phyloP scores from a whole-genome alignment of 805 yeast genomes.

The Saccharomyces kudriavzevii region DNA sequence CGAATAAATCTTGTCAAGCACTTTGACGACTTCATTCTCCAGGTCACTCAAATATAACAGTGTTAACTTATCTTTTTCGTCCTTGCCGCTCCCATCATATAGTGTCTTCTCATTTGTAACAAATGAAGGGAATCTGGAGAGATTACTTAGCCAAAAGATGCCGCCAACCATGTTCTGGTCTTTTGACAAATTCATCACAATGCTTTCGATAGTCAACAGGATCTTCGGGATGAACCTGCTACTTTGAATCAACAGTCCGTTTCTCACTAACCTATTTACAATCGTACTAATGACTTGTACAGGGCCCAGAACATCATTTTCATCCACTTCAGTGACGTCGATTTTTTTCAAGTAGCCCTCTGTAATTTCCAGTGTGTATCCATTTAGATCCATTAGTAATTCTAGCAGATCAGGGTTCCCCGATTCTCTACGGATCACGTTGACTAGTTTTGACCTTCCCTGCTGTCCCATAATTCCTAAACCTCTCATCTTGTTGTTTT shows the following conservation, averaged over 20 bases:
- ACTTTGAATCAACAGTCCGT: constrained; percentile 88
- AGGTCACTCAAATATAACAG: background rate
- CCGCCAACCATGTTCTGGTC: constrained; percentile 85
- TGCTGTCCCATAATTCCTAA: background rate
- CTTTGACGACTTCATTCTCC: background rate
- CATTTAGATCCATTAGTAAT: background rate
- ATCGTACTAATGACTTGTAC: constrained; percentile 89
- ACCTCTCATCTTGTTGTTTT: background rate
- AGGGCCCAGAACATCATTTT: constrained; percentile 91
- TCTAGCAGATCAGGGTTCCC: constrained; percentile 5
- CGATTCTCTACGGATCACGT: background rate
- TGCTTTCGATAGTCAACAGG: constrained; percentile 74
- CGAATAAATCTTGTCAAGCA: background rate
- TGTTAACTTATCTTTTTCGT: background rate
- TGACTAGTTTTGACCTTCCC: background rate
- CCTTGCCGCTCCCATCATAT: background rate
- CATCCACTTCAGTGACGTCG: constrained; percentile 79
- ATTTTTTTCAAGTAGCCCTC: constrained; percentile 79
- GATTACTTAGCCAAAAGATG: constrained; percentile 95
- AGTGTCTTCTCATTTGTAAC: background rate
- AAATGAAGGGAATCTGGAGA: constrained; percentile 58
- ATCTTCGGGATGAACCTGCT: constrained; percentile 88
- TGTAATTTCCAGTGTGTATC: constrained; percentile 50
- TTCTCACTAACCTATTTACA: constrained; percentile 95
- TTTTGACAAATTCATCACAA: constrained; percentile 71